A percentile compares a stretch with the other conserved stretches of the same genome.
These are phyloP conservation scores for Calonectria hawksworthii DNA, from an alignment of 2,329 filamentous ascomycete species.

Conservation along the genomic window DNA sequence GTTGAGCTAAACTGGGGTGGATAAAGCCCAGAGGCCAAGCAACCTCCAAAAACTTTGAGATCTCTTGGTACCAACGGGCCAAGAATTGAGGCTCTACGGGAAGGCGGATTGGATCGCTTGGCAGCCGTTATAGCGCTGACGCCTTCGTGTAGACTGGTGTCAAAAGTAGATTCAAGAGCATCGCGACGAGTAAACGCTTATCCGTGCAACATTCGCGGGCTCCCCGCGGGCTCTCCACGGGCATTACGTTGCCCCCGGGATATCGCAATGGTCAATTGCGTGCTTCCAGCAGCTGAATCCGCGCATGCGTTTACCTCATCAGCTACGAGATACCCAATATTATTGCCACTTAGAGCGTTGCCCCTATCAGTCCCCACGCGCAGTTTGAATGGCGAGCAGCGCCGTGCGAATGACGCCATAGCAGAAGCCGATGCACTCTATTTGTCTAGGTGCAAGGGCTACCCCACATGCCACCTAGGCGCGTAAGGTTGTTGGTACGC, in stretches of 20 bases:
- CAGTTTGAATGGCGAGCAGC: background rate
- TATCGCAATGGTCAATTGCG: background rate
- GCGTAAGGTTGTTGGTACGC: background rate
- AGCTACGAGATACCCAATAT: background rate
- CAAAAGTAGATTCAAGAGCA: background rate
- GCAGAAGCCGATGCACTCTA: background rate
- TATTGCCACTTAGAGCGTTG: background rate
- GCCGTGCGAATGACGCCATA: background rate
- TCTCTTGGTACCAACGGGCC: background rate
- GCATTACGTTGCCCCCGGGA: background rate
- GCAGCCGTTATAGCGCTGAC: background rate
- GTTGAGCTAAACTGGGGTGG: background rate
- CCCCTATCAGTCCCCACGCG: conserved; percentile 1
- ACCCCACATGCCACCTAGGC: background rate
- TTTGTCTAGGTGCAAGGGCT: background rate
- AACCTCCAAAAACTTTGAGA: background rate
- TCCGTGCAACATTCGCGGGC: too few relatives aligned
- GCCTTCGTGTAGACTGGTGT: background rate
- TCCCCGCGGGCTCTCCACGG: too few relatives aligned
- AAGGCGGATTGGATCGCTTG: background rate
- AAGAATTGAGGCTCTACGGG: conserved; percentile 9
- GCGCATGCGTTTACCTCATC: conserved; percentile 2
- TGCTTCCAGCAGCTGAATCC: background rate
- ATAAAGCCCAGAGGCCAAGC: background rate
- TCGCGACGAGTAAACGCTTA: background rate